Evolutionary conservation across 2,329 filamentous ascomycete genomes (phyloP).

Genomic region (Pseudogymnoascus verrucosus): DNA sequence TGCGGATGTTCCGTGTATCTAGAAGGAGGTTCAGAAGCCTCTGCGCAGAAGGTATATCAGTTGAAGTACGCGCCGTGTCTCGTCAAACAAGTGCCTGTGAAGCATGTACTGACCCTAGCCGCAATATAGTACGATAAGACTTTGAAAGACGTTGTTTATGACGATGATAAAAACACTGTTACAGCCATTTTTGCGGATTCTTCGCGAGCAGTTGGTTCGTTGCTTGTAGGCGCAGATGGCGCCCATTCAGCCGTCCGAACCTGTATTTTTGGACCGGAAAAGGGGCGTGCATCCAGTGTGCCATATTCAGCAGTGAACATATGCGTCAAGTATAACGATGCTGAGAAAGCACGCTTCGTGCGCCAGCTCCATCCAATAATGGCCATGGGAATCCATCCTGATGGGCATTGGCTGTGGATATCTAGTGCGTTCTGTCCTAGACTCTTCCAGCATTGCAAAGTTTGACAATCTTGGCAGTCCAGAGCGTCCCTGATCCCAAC

Average conservation of each 20-base stretch:
- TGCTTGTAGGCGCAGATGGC: slow-evolving; percentile 29
- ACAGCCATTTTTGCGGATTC: slow-evolving; percentile 27
- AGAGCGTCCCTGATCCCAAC: slow-evolving; percentile 12
- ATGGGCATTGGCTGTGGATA: slow-evolving; percentile 1
- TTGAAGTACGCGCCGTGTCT: background rate
- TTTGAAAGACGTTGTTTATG: slow-evolving; percentile 28
- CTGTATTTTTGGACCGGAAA: background rate
- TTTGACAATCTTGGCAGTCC: slow-evolving; percentile 7
- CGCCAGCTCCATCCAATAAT: slow-evolving; percentile 1
- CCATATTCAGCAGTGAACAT: background rate
- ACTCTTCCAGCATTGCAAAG: background rate
- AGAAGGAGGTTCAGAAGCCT: slow-evolving; percentile 13
- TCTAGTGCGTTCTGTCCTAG: background rate
- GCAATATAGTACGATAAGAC: slow-evolving; percentile 24
- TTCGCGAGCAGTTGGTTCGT: slow-evolving; percentile 20
- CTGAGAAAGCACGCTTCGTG: background rate
- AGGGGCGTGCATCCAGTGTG: background rate
- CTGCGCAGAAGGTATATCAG: slow-evolving; percentile 12
- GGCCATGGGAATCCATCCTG: background rate
- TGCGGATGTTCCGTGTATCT: slow-evolving; percentile 11
- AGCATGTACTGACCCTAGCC: background rate
- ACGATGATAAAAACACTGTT: slow-evolving; percentile 17
- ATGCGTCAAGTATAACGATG: slow-evolving; percentile 1
- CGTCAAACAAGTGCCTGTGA: background rate
- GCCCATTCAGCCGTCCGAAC: slow-evolving; percentile 24